Evolutionary conservation across 305 asterid genomes (phyloP), one percentile per base, ranked within the genome.

Genomic region (Fraxinus albicans): DNA sequence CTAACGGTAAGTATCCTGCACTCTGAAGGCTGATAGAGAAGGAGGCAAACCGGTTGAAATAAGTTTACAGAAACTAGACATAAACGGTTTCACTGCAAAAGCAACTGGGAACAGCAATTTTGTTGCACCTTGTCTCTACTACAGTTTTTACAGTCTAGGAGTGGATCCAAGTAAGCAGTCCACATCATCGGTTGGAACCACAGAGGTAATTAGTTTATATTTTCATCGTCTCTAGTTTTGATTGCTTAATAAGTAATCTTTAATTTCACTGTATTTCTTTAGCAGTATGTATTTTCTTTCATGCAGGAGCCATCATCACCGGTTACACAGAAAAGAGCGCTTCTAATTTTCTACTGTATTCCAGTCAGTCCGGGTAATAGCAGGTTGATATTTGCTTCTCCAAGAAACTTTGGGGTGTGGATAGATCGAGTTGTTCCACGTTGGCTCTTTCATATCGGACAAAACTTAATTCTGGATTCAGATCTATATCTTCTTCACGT

Each of bases 311-410:
- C 83, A 79, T 17, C 88, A 82, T 79, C 86, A 63, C 83, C 89
- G 23, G 76, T 82, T 15, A 89, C 87, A 25, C 78, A 83, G 55
- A 92, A 89, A 84, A 88, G 77, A 86, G 87, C 84, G 1, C 65
- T 89, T 55, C 89, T 93, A 82, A 89, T 89, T 77, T 96, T 96
- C 92, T 87, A 82, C 77, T 94, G 98, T 80, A 84, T 92, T 84
- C 99, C 99, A 27, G 99, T 96, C 65, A 88, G 98, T 87, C 98
- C 99, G 2, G 98, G 98, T 25, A 81, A 91, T 44, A 93, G 99
- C 95, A 92, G 99, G 85, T 33, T 96, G 84, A 94, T 96, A 86
- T 91, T 91, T 86, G 83, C 85, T 3, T 76, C 92, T 78, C 98
- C 98, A 35, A 92, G 98, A 89, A 96, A 93, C 87, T 93, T 93